These are phyloP conservation scores for Pichia membranifaciens DNA, from an alignment of 805 yeast species.

Conservation along the genomic window DNA sequence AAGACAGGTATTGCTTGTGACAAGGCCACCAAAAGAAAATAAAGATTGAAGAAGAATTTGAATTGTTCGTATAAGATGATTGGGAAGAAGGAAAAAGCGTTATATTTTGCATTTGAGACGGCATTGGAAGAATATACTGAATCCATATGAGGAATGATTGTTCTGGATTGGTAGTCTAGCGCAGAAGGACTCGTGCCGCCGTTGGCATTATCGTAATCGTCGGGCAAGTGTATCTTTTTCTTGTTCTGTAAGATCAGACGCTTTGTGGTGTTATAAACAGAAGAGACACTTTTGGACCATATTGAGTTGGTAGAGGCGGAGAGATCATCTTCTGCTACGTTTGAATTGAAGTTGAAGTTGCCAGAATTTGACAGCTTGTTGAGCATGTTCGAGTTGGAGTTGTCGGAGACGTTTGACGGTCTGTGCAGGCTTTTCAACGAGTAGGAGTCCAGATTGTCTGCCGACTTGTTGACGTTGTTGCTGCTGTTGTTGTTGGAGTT, in stretches of 20 bases:
- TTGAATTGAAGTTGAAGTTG: not conserved
- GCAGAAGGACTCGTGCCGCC: not conserved
- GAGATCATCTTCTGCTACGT: not conserved
- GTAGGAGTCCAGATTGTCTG: slow-evolving; percentile 24
- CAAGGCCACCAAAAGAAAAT: slow-evolving; percentile 86
- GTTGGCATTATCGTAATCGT: slow-evolving; percentile 16
- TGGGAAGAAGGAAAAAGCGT: slow-evolving; percentile 82
- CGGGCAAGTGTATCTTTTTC: slow-evolving; percentile 25
- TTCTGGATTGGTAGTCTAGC: slow-evolving; percentile 21
- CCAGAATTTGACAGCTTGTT: not conserved
- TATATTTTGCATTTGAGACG: slow-evolving; percentile 90
- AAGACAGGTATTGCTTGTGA: slow-evolving; percentile 87
- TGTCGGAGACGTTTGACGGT: slow-evolving; percentile 2
- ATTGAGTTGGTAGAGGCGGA: slow-evolving; percentile 19
- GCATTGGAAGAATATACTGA: slow-evolving; percentile 58
- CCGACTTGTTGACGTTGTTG: slow-evolving; percentile 19
- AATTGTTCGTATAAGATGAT: slow-evolving; percentile 89
- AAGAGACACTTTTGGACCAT: slow-evolving; percentile 29
- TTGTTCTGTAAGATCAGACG: slow-evolving; percentile 23
- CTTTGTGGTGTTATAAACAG: slow-evolving; percentile 24
- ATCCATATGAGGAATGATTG: slow-evolving; percentile 35
- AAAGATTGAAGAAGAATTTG: slow-evolving; percentile 91
- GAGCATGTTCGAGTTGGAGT: slow-evolving; percentile 5
- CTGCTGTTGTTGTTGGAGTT: not conserved
- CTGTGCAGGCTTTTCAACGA: slow-evolving; percentile 26